phyloP scores from a whole-genome alignment of 768 basidiomycete species.

The Termitomyces sp. region DNA sequence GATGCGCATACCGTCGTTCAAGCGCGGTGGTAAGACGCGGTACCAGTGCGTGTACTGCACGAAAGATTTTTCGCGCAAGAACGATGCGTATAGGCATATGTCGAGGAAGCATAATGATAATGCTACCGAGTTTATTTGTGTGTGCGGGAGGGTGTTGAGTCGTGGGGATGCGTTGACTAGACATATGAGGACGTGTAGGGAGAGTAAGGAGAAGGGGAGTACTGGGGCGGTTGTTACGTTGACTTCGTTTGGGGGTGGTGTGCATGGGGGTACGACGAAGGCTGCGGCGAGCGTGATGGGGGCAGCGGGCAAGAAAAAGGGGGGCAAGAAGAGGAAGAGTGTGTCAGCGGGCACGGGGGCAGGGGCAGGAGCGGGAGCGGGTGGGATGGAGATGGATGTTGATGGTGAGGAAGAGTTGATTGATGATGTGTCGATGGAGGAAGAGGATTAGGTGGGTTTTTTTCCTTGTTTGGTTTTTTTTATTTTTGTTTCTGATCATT shows the following conservation, averaged over 20 bases:
- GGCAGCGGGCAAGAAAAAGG: background rate
- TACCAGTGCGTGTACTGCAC: constrained; percentile 11
- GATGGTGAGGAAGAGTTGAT: background rate
- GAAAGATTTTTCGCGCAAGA: constrained; percentile 12
- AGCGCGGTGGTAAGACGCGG: constrained; percentile 12
- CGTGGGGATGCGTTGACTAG: constrained; percentile 7
- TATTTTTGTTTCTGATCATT: background rate
- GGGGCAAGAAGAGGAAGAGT: background rate
- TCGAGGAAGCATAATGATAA: constrained; percentile 13
- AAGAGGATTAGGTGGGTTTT: background rate
- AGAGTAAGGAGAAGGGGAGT: constrained; percentile 10
- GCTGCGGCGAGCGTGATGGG: background rate
- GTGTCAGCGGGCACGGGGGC: too few species aligned
- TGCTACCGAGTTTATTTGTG: constrained; percentile 14
- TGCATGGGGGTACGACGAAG: background rate
- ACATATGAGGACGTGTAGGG: constrained; percentile 9
- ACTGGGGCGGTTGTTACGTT: too few species aligned
- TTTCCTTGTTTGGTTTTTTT: too few species aligned
- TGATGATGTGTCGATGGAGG: background rate
- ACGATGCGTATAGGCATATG: constrained; percentile 16
- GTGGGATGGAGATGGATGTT: background rate
- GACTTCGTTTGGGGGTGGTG: background rate
- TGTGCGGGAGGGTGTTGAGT: constrained; percentile 7
- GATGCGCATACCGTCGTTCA: constrained; percentile 13
- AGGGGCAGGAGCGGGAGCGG: too few species aligned